Evolutionary conservation across 2,329 filamentous ascomycete species (phyloP), one percentile per base, ranked within the genome.

Genomic region (Rugonectria rugulosa): DNA sequence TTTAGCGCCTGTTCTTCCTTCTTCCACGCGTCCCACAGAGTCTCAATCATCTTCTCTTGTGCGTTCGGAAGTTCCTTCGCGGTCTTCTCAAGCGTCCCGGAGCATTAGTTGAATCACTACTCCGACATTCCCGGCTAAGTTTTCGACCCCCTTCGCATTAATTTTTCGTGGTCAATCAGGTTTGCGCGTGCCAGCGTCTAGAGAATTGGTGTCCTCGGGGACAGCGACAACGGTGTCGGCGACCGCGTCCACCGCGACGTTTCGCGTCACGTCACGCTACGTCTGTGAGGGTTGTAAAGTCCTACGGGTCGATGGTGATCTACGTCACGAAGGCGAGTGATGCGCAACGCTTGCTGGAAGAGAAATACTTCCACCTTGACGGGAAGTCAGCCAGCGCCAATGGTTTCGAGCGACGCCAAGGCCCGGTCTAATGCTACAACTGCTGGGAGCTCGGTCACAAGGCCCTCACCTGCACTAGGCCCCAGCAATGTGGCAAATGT

Each of bases 381-480:
- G n/a, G n/a, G n/a, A n/a, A n/a, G n/a, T n/a, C n/a, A n/a, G n/a
- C n/a, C n/a, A n/a, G n/a, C n/a, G n/a, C n/a, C n/a, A n/a, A n/a
- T n/a, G n/a, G n/a, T n/a, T n/a, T n/a, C n/a, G n/a, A n/a, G n/a
- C n/a, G n/a, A n/a, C n/a, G n/a, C n/a, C n/a, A n/a, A n/a, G n/a
- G n/a, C n/a, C 53, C 38, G 29, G 40, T 24, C 29, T 32, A 56
- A 45, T 56, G 45, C 17, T 56, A 50, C 19, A 50, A 50, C 44
- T 56, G 38, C 31, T 23, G 40, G 20, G 12, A 50, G 29, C 36
- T 45, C 27, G 38, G 53, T 21, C 45, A 56, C 21, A 50, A 50
- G 38, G 53, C 53, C 36, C 50, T 56, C 40, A 37, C 45, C 23
- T 56, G 45, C 45, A 45, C 15, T n/a, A 44, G 50, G 46, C 45